Evolutionary conservation across 495 filamentous ascomycete species (phyloP), one percentile per base, ranked within the genome.

Genomic region (Aspergillus nidulans): DNA sequence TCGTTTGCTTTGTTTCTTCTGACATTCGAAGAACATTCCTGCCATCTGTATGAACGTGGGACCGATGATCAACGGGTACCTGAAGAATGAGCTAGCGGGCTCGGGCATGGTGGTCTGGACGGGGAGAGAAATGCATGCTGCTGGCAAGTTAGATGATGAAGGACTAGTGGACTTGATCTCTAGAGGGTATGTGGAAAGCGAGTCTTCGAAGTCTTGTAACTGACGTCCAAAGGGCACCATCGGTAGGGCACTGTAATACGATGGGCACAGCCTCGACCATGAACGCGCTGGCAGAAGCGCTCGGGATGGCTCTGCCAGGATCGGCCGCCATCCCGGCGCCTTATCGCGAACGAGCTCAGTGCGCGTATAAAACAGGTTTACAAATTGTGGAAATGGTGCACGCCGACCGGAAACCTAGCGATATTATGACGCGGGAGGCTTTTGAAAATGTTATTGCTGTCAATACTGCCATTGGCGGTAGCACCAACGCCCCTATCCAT

Each of bases 241-340:
- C 77, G 8, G 77, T 68, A 16, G 79, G 79, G 24, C 77, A 81
- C 47, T 82, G 79, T 58, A 81, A 81, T 52, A 81, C 77, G 9
- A 81, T 82, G 78, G 78, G 78, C 44, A 82, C 78, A 18, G 79
- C 79, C 15, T 81, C 77, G 6, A 82, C 79, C 0, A 82, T 82
- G 78, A 81, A 81, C 55, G 77, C 78, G 2, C 68, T 81, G 0
- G 76, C 77, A 40, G 79, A 81, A 60, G 77, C 79, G 2, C 67
- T 82, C 0, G 79, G 79, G 16, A 82, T 82, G 79, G 77, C 78
- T 1, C 68, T 82, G 1, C 78, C 79, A 6, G 78, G 77, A 9
- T 80, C 78, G 15, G 75, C 79, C 1, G 77, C 77, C 9, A 81
- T 81, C 6, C 79, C 79, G 6, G 79, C 78, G 6, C 72, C 75